Percentiles rank a stretch among this genome's conserved stretches.
phyloP scores from a whole-genome alignment of 1,139 yeast species.

The Yamadazyma jaroonii region DNA sequence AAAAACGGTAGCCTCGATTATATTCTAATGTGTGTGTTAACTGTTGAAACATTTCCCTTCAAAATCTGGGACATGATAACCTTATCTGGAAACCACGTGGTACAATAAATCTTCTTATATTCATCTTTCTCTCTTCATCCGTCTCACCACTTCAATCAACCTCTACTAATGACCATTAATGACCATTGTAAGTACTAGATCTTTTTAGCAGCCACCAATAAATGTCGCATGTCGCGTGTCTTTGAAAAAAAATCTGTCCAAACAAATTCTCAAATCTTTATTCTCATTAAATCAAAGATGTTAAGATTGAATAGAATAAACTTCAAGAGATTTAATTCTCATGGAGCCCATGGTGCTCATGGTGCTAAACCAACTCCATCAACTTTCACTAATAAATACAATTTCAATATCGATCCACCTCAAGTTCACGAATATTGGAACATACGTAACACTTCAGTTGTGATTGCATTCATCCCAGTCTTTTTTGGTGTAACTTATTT shows the following conservation, averaged over 20 bases:
- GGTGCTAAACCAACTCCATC: slow-evolving; percentile 20
- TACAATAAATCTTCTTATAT: too few relatives aligned
- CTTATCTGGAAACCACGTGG: too few relatives aligned
- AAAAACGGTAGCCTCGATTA: too few relatives aligned
- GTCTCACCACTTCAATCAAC: too few relatives aligned
- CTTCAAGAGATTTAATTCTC: slow-evolving; percentile 31
- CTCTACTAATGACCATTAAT: too few relatives aligned
- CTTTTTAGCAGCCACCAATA: background rate
- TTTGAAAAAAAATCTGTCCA: background rate
- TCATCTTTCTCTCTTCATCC: too few relatives aligned
- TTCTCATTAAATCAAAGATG: background rate
- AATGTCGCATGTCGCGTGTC: background rate
- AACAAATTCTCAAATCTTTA: slow-evolving; percentile 1
- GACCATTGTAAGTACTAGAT: too few relatives aligned
- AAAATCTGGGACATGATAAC: too few relatives aligned
- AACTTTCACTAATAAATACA: slow-evolving; percentile 41
- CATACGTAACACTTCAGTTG: slow-evolving; percentile 34
- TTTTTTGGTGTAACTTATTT: slow-evolving; percentile 35
- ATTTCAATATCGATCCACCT: slow-evolving; percentile 46
- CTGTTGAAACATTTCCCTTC: too few relatives aligned
- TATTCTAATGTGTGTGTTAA: too few relatives aligned
- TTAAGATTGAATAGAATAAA: background rate
- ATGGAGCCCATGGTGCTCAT: slow-evolving; percentile 16
- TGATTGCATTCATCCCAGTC: slow-evolving; percentile 39
- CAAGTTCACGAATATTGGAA: slow-evolving; percentile 51